phyloP scores from a whole-genome alignment of 78 protist species.

The Cavenderia fasciculata region DNA sequence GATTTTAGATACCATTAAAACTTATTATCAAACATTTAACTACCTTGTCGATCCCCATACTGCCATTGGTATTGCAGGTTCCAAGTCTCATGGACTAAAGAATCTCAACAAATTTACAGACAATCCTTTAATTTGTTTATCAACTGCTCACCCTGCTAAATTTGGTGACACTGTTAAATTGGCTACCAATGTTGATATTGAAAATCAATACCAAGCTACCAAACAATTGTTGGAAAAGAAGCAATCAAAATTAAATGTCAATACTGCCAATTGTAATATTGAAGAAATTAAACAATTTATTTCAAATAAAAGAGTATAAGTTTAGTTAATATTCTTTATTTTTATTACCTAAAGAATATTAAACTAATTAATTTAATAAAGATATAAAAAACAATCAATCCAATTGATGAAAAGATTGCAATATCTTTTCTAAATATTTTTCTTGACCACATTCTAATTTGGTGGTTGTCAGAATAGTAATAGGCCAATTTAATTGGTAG shows the following conservation, averaged over 20 bases:
- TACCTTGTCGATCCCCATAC: slow-evolving; percentile 12
- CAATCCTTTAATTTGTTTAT: not conserved
- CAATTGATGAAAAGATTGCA: too few species aligned
- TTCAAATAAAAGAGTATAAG: too few species aligned
- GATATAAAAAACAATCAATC: too few species aligned
- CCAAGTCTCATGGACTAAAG: not conserved
- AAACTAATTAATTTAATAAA: too few species aligned
- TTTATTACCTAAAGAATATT: too few species aligned
- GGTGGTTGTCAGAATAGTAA: not conserved
- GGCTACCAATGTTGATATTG: not conserved
- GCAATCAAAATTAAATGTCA: too few species aligned
- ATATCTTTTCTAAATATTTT: slow-evolving; percentile 37
- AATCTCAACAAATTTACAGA: not conserved
- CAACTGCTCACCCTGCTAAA: slow-evolving; percentile 25
- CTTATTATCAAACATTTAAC: not conserved
- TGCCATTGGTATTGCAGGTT: not conserved
- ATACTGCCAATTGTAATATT: too few species aligned
- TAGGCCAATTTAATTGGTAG: slow-evolving; percentile 23
- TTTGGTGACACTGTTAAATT: slow-evolving; percentile 2
- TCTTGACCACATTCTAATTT: slow-evolving; percentile 2
- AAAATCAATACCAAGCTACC: not conserved
- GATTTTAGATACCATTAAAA: not conserved
- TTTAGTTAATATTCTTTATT: too few species aligned
- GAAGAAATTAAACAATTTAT: too few species aligned
- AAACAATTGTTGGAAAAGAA: not conserved